Conservation (phyloP, 225 moss, liverwort and hornwort genomes). For the Asterella californica region DNA sequence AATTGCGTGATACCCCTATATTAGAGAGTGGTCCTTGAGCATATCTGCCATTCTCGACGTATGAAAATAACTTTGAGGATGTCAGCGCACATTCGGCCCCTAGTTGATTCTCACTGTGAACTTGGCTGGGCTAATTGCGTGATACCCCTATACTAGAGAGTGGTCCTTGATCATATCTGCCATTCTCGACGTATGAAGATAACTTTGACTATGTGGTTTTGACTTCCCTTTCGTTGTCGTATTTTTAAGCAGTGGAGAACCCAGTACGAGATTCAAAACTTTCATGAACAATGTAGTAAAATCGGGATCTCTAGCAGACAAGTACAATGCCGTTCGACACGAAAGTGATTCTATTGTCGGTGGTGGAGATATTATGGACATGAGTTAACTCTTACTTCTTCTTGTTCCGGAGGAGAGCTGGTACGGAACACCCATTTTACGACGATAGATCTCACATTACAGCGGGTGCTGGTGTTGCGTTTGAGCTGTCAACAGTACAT, state of each 20-base stretch:
- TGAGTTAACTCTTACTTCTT: constrained; percentile 35
- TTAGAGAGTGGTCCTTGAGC: too few species aligned
- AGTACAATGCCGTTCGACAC: constrained; percentile 97
- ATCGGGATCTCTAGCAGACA: constrained; percentile 89
- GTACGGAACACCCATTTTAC: constrained; percentile 9
- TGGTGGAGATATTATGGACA: constrained; percentile 89
- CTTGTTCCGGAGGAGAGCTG: constrained; percentile 1
- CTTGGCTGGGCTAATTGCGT: too few species aligned
- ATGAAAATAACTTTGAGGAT: too few species aligned
- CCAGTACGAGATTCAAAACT: constrained; percentile 89
- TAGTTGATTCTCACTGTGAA: too few species aligned
- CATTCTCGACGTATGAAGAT: too few species aligned
- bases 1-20: too few species aligned
- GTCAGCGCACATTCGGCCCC: too few species aligned
- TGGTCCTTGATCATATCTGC: too few species aligned
- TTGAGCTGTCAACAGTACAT: constrained; percentile 14
- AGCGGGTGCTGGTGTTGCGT: background rate
- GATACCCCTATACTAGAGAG: too few species aligned
- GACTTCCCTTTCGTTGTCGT: constrained; percentile 14
- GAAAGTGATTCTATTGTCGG: constrained; percentile 91
- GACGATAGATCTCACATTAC: background rate
- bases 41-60: too few species aligned
- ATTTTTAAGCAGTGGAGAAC: constrained; percentile 75
- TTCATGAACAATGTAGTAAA: constrained; percentile 98
- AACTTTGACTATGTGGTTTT: background rate